A percentile compares a stretch with the other conserved stretches of the same genome.
Evolutionary conservation across 1,284 basidiomycete species (phyloP).

Genomic region (Boletus nobilissimus): DNA sequence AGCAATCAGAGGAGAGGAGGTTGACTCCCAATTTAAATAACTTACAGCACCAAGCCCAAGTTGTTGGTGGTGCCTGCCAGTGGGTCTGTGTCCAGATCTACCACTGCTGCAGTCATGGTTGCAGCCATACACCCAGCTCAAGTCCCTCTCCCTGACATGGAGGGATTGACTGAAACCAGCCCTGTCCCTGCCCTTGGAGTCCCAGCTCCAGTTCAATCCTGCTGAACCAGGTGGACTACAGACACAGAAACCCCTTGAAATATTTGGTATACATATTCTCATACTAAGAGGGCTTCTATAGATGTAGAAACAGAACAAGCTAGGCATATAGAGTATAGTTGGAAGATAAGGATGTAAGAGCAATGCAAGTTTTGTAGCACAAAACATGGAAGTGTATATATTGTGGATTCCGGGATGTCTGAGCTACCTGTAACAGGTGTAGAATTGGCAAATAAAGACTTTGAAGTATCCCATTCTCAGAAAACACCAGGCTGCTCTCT

Average conservation of each 20-base stretch:
- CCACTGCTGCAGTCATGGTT: neutral
- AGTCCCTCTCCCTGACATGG: neutral
- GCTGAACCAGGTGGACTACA: neutral
- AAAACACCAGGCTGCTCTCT: neutral
- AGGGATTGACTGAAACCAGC: neutral
- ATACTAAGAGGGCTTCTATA: too few species aligned
- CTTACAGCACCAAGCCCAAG: neutral
- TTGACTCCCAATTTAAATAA: too few species aligned
- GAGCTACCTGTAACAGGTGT: neutral
- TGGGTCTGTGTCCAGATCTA: neutral
- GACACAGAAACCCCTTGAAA: too few species aligned
- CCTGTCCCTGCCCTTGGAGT: neutral
- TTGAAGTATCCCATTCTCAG: neutral
- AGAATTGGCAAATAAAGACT: neutral
- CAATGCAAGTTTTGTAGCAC: too few species aligned
- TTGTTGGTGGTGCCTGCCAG: neutral
- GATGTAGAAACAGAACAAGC: too few species aligned
- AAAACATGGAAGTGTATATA: too few species aligned
- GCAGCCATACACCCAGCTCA: neutral
- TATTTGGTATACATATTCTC: too few species aligned
- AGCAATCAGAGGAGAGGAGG: conserved; percentile 51
- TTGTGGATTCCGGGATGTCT: too few species aligned
- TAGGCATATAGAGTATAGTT: too few species aligned
- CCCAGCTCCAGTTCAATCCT: neutral
- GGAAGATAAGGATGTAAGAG: too few species aligned